Evolutionary conservation across 2,329 filamentous ascomycete species (phyloP), one percentile per base, ranked within the genome.

Genomic region (Xylogone sp.): DNA sequence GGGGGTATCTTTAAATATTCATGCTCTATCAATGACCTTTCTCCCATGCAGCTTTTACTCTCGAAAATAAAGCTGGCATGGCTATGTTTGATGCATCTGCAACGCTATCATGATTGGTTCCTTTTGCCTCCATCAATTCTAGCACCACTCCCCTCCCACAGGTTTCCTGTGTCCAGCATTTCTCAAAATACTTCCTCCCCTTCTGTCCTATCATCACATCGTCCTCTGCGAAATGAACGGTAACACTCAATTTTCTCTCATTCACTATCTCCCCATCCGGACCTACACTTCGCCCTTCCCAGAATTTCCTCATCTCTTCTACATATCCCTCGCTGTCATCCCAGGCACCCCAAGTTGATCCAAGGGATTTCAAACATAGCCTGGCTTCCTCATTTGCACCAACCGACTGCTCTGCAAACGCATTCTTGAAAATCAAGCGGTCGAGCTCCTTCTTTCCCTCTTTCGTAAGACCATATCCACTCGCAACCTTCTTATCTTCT

Each of bases 181-280:
- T 44, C 51, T 74, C 65, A 46, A 75, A 72, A 61, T 74, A 76
- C 42, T 60, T 50, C 59, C 67, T 65, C 2, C 75, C 75, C 12
- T 62, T 62, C 43, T 65, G 65, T 0, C 71, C 72, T 43, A 72
- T 71, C 69, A 77, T 65, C 1, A 66, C 55, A 61, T 77, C 75
- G 2, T 59, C 64, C 16, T 62, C 66, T 1, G 67, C 57, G 57
- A 74, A 74, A 3, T 54, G 43, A 8, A 61, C 48, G 13, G 52
- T 51, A 1, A 65, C 46, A 6, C 29, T 58, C 24, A 65, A 50
- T 21, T 53, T 57, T 42, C 45, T 42, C 13, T 39, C 52, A 5
- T 27, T n/a, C 9, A 45, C 19, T 21, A 27, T n/a, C 1, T 43
- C 18, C 20, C 51, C 56, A 2, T 53, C 45, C 10, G 48, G 6